Evolutionary conservation across 805 yeast genomes (phyloP).

Genomic region (Sugiyamaella marilandica): DNA sequence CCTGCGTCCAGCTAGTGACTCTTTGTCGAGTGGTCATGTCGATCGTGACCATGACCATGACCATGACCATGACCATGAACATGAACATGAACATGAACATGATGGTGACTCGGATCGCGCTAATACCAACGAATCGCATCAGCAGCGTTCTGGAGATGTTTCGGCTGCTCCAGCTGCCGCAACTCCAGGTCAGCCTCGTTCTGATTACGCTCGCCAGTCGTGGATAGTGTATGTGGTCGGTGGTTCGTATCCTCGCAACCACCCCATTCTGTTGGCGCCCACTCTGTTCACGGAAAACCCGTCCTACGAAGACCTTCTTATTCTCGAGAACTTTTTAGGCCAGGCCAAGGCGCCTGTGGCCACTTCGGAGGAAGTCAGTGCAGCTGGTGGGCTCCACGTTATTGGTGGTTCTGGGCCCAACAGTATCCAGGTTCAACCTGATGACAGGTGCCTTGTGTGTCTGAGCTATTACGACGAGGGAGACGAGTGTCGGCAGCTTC

Average conservation of each 20-base stretch:
- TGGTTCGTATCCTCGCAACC: slow-evolving; percentile 46
- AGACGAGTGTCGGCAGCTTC: slow-evolving; percentile 45
- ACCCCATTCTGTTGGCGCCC: slow-evolving; percentile 47
- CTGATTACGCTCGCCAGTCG: slow-evolving; percentile 34
- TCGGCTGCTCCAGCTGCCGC: neutral
- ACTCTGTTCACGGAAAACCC: slow-evolving; percentile 46
- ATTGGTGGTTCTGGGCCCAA: slow-evolving; percentile 24
- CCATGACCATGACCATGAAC: slow-evolving; percentile 3
- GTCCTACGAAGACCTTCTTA: slow-evolving; percentile 46
- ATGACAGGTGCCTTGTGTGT: slow-evolving; percentile 50
- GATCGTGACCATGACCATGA: slow-evolving; percentile 11
- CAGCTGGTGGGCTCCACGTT: slow-evolving; percentile 36
- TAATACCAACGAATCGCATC: neutral
- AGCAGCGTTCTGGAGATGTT: neutral
- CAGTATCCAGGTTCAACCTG: slow-evolving; percentile 11
- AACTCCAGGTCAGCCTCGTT: neutral
- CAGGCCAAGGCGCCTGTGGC: slow-evolving; percentile 44
- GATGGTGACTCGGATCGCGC: neutral
- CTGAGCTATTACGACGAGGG: slow-evolving; percentile 43
- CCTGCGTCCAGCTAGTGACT: neutral
- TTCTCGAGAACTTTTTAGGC: slow-evolving; percentile 46
- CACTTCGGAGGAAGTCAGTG: slow-evolving; percentile 37
- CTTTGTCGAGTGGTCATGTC: neutral
- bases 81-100: slow-evolving; percentile 9
- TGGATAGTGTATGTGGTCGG: slow-evolving; percentile 65